phyloP scores from a whole-genome alignment of 2,329 filamentous ascomycete genomes.

The Cryphonectria radicalis region DNA sequence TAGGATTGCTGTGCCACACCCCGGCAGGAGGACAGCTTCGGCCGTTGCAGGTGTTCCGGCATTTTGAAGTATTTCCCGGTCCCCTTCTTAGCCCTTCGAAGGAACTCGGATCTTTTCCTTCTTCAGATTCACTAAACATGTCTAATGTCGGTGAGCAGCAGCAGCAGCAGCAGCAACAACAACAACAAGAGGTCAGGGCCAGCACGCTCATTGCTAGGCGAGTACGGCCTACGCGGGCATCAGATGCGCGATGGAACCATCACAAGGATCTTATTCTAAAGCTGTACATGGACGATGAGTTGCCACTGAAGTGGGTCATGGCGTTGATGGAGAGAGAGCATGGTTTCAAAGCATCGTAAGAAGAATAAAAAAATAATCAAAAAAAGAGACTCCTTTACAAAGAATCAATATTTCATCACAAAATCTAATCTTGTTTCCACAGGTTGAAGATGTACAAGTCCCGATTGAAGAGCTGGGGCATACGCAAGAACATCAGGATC shows the following conservation, averaged over 20 bases:
- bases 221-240: neutral
- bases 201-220: neutral
- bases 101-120: too few species aligned
- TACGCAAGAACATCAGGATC: slow-evolving; percentile 1
- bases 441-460: neutral
- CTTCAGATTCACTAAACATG: neutral
- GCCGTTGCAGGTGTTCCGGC: neutral
- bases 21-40: neutral
- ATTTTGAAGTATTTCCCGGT: neutral
- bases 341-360: slow-evolving; percentile 1
- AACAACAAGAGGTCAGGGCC: neutral
- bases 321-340: neutral
- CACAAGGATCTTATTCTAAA: neutral
- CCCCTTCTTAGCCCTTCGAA: neutral
- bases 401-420: neutral
- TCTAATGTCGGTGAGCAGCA: neutral
- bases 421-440: neutral
- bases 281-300: neutral
- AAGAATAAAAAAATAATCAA: neutral
- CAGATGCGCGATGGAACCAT: neutral
- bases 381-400: too few species aligned
- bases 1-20: slow-evolving; percentile 1
- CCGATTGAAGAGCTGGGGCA: neutral
- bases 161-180: neutral
- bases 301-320: neutral